Percentiles rank a stretch among this genome's conserved stretches.
Evolutionary conservation across 2,329 filamentous ascomycete species (phyloP).

Genomic region (Colletotrichum gloeosporioides): DNA sequence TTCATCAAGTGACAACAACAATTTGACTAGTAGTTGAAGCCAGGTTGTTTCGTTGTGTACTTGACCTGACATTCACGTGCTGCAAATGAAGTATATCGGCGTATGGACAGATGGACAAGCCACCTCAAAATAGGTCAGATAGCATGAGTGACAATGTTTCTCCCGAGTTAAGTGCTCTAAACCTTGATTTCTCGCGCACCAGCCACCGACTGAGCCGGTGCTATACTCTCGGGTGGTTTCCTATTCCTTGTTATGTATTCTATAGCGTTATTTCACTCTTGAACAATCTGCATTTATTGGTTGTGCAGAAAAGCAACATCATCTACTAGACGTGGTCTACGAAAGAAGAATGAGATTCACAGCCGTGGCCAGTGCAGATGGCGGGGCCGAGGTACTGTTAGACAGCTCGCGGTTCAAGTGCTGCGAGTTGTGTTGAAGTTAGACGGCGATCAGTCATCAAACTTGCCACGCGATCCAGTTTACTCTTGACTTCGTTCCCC

Average conservation of each 20-base stretch:
- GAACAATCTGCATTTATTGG: neutral
- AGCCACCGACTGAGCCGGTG: neutral
- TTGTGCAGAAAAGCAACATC: neutral
- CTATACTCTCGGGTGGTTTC: neutral
- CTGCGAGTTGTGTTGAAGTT: neutral
- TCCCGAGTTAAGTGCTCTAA: neutral
- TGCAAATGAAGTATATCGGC: neutral
- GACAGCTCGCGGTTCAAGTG: neutral
- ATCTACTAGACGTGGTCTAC: neutral
- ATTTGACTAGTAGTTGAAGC: neutral
- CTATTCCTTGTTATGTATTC: too few species aligned
- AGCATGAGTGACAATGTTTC: neutral
- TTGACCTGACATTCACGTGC: neutral
- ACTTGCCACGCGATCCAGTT: neutral
- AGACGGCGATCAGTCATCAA: neutral
- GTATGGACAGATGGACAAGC: neutral
- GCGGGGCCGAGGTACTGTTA: rapidly evolving
- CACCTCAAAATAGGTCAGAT: neutral
- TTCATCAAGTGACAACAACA: neutral
- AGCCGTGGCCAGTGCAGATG: neutral
- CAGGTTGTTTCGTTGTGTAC: neutral
- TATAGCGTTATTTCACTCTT: too few species aligned
- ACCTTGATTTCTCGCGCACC: neutral
- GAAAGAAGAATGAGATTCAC: neutral
- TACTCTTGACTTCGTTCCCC: neutral